Base-by-base conservation (phyloP, 305 asterid species). In the Plantago lanceolata region DNA sequence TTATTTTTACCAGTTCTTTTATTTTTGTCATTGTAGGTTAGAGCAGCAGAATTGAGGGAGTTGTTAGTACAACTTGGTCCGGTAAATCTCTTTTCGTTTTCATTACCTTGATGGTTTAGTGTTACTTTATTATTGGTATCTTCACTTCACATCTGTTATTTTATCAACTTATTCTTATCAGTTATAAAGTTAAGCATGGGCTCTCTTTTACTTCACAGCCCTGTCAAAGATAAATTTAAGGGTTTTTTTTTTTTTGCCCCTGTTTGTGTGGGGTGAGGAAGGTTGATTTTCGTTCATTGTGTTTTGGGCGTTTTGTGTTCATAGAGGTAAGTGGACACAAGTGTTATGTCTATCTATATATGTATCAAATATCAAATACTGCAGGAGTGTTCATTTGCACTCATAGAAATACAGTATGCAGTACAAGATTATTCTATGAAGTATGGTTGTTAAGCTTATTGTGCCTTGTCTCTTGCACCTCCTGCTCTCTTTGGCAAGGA, bases 11-110 rank as follows among this genome's bases (percentile, higher is more conserved):
- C 65, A n/a, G 15, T 35, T 67, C 62, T 62, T 58, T 55, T 52
- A 8, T 24, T 57, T 65, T 17, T 75, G 48, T 63, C 19, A 8
- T 53, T 75, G 75, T 73, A 92, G 98, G 85, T 81, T 73, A 79
- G 98, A 78, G 96, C 98, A 59, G 96, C 85, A 60, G 93, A 86
- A 62, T 67, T 92, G 83, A 84, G 96, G 82, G 82, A 82, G 81
- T 79, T 87, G 73, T 65, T 92, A 75, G 82, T 81, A 54, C 96
- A 86, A 75, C 96, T 92, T 60, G 98, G 98, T 52, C 98, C 98
- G 86, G 98, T 92, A 79, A 52, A 3, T 67, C 59, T 21, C 16
- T 50, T 17, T 66, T 8, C 19, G 21, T 21, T 28, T 9, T 14
- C 40, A 40, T 45, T 19, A 24, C 20, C n/a, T 55, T 28, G 53